These are phyloP conservation scores for Sclerotinia borealis DNA, from an alignment of 2,329 filamentous ascomycete species.

Conservation along the genomic window DNA sequence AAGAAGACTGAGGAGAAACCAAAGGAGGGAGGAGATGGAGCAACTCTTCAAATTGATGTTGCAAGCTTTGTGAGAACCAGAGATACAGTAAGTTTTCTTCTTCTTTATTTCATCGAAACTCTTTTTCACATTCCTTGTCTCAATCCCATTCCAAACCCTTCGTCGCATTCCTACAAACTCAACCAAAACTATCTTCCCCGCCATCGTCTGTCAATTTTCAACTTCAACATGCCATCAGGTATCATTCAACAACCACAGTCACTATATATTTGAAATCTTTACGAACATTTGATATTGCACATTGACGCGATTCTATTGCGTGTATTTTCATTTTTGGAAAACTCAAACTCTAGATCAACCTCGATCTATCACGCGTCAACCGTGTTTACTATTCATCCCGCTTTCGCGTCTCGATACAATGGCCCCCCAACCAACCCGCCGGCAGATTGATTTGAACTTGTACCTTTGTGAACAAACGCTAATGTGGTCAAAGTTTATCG, in stretches of 20 bases:
- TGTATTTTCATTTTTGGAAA: slow-evolving; percentile 10
- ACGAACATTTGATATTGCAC: not conserved
- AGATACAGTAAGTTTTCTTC: slow-evolving; percentile 59
- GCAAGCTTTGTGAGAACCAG: slow-evolving; percentile 75
- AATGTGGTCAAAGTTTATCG: slow-evolving; percentile 54
- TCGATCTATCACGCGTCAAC: slow-evolving; percentile 22
- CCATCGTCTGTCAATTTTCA: not conserved
- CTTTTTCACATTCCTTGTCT: slow-evolving; percentile 8
- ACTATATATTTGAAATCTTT: not conserved
- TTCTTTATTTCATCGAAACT: slow-evolving; percentile 7
- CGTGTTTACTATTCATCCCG: slow-evolving; percentile 25
- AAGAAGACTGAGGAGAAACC: slow-evolving; percentile 35
- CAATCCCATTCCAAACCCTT: slow-evolving; percentile 15
- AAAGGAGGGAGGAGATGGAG: slow-evolving; percentile 19
- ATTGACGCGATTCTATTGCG: slow-evolving; percentile 23
- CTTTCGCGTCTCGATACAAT: slow-evolving; percentile 13
- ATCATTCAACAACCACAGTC: not conserved
- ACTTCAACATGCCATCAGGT: not conserved
- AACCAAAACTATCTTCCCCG: slow-evolving; percentile 12
- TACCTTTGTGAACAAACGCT: slow-evolving; percentile 25
- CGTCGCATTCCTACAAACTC: slow-evolving; percentile 15
- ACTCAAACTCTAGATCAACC: slow-evolving; percentile 14
- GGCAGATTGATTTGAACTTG: slow-evolving; percentile 15
- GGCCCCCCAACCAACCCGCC: slow-evolving; percentile 16
- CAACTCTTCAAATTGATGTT: slow-evolving; percentile 49